These are phyloP conservation scores for Phoma sp. DNA, from an alignment of 2,329 filamentous ascomycete species.

Conservation along the genomic window DNA sequence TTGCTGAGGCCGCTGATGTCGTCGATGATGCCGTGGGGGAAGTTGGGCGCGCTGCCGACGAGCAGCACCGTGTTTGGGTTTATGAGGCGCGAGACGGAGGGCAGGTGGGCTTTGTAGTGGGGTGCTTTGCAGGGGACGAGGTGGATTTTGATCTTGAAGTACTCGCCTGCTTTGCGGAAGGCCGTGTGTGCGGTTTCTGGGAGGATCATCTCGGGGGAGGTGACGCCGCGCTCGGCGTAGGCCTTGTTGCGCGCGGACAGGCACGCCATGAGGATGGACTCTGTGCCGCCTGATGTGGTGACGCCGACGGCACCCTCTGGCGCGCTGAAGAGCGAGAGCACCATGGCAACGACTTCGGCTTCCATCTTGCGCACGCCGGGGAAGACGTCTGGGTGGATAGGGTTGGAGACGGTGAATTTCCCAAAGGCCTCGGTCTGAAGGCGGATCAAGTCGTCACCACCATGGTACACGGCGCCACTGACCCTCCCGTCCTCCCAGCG, in stretches of 20 bases:
- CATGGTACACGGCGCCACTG: constrained; percentile 94
- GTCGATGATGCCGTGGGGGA: constrained; percentile 97
- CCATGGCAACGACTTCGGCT: constrained; percentile 96
- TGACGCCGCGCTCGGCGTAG: constrained; percentile 82
- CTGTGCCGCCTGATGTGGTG: constrained; percentile 90
- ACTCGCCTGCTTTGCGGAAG: constrained; percentile 92
- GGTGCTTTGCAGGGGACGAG: constrained; percentile 86
- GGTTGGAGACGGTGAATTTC: constrained; percentile 93
- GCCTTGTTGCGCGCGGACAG: constrained; percentile 89
- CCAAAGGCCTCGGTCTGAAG: constrained; percentile 93
- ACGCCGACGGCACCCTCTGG: constrained; percentile 85
- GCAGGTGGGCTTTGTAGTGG: constrained; percentile 80
- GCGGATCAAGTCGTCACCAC: constrained; percentile 78
- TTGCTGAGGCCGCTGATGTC: constrained; percentile 86
- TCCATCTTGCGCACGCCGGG: constrained; percentile 99
- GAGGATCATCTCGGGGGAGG: constrained; percentile 96
- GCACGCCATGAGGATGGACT: constrained; percentile 96
- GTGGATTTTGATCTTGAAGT: constrained; percentile 96
- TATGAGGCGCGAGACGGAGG: constrained; percentile 79
- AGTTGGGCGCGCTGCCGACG: constrained; percentile 95
- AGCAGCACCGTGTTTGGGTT: constrained; percentile 94
- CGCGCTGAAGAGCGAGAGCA: constrained; percentile 83
- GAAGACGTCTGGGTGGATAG: constrained; percentile 97
- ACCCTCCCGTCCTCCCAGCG: constrained; percentile 96
- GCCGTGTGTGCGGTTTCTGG: constrained; percentile 94